phyloP scores from a whole-genome alignment of 1,284 basidiomycete species.

The Pascua guehoae region DNA sequence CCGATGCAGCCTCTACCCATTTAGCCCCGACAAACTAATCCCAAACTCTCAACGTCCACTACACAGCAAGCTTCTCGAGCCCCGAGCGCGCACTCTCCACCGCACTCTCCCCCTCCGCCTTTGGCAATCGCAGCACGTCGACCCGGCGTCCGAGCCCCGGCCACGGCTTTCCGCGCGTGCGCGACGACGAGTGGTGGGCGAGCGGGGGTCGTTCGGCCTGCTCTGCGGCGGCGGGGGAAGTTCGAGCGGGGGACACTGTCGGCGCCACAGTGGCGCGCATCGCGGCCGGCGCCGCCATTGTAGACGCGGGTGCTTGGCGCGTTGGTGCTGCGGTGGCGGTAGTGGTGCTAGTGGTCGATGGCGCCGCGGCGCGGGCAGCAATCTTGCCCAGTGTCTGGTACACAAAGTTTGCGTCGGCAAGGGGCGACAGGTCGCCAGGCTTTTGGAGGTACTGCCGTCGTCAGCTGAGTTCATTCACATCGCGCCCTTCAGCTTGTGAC shows the following conservation, averaged over 20 bases:
- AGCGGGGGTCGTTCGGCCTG: background rate
- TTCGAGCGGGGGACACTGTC: background rate
- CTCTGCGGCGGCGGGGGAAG: slow-evolving; percentile 46
- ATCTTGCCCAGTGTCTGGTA: slow-evolving; percentile 68
- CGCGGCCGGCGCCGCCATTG: too few species aligned
- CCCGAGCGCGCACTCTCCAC: background rate
- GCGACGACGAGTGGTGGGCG: slow-evolving; percentile 51
- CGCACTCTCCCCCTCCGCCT: too few species aligned
- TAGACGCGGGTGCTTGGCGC: background rate
- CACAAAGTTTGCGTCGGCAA: slow-evolving; percentile 86
- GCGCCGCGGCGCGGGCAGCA: slow-evolving; percentile 47
- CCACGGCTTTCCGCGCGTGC: slow-evolving; percentile 68
- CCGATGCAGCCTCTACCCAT: background rate
- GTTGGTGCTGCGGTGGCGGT: background rate
- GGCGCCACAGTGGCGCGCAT: background rate
- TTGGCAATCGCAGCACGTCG: slow-evolving; percentile 31
- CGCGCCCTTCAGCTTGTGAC: slow-evolving; percentile 26
- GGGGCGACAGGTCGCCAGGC: slow-evolving; percentile 77
- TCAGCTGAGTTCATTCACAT: background rate
- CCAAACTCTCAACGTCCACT: background rate
- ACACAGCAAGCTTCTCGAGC: slow-evolving; percentile 5
- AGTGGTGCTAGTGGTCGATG: background rate
- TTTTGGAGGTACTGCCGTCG: slow-evolving; percentile 64
- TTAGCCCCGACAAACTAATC: background rate
- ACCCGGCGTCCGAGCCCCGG: slow-evolving; percentile 59